phyloP scores from a whole-genome alignment of 2,329 filamentous ascomycete genomes.

The Fusarium illudens region DNA sequence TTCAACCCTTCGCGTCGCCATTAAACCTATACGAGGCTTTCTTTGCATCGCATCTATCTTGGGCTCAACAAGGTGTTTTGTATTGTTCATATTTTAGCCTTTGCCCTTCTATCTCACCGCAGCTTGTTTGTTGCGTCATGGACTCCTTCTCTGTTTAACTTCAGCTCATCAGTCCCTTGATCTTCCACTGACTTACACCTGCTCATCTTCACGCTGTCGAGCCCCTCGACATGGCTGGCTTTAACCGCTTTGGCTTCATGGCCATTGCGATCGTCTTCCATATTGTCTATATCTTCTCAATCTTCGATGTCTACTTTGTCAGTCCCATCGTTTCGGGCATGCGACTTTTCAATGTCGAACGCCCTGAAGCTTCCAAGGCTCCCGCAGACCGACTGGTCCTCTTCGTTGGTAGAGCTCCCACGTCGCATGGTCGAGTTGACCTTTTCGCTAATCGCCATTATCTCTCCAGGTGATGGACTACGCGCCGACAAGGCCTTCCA shows the following conservation, averaged over 20 bases:
- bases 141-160: slow-evolving; percentile 1
- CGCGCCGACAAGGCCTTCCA: slow-evolving; percentile 99
- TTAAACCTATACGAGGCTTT: slow-evolving; percentile 1
- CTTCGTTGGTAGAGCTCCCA: slow-evolving; percentile 77
- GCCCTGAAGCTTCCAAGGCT: slow-evolving; percentile 65
- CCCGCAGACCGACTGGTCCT: slow-evolving; percentile 91
- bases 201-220: neutral
- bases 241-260: slow-evolving; percentile 80
- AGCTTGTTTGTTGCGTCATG: slow-evolving; percentile 14
- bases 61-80: neutral
- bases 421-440: neutral
- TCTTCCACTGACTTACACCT: slow-evolving; percentile 36
- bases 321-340: slow-evolving; percentile 97
- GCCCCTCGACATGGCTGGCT: slow-evolving; percentile 58
- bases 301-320: slow-evolving; percentile 99
- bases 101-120: neutral
- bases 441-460: slow-evolving; percentile 12
- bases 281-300: slow-evolving; percentile 90
- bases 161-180: neutral
- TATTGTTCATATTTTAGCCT: neutral
- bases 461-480: slow-evolving; percentile 77
- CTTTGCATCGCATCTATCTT: slow-evolving; percentile 13
- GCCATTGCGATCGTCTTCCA: slow-evolving; percentile 92
- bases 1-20: slow-evolving; percentile 10
- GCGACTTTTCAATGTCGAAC: slow-evolving; percentile 78